Evolutionary conservation across 1,139 yeast species (phyloP), one percentile per base, ranked within the genome.

Genomic region (Blastobotrys proliferans): DNA sequence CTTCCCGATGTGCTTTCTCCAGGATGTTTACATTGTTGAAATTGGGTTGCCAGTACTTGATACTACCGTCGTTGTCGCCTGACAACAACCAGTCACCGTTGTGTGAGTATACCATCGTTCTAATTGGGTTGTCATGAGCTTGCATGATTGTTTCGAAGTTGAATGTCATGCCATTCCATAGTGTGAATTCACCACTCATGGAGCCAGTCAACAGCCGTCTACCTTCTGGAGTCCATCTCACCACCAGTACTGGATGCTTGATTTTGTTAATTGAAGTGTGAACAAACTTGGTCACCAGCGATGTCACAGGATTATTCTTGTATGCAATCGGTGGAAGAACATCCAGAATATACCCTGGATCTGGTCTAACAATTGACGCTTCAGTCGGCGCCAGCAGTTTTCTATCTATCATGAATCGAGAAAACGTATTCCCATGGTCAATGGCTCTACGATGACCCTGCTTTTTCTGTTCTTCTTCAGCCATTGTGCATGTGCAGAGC

Each of bases 1-100:
- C 87, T 62, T 87, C 84, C n/a, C 67, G 69, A 61, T 92, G 98
- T 0, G 87, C 95, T 32, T 68, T 66, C 42, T 76, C 72, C 30
- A 92, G 66, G 47, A 86, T 85, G 47, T 86, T 85, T 38, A 94
- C 97, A 68, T 92, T 92, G 64, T 92, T 92, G 69, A 92, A 87
- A 65, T 94, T 92, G 6, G 97, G 95, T 64, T 92, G 97, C 97
- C 98, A 94, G 60, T 84, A 92, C 67, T 92, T 92, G 56, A 92
- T 76, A 9, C 74, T 73, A 25, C 98, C 99, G 47, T 83, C 90
- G 57, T 88, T 94, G 64, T 92, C 98, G 30, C 96, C 96, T 57
- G 94, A 81, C 27, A 92, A 69, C 49, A 92, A 72, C 97, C 97
- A 92, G 52, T 90, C 97, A 49, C 88, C 97, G 51, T 83, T 83